phyloP scores from a whole-genome alignment of 2,329 filamentous ascomycete species.

The Colletotrichum spaethianum region DNA sequence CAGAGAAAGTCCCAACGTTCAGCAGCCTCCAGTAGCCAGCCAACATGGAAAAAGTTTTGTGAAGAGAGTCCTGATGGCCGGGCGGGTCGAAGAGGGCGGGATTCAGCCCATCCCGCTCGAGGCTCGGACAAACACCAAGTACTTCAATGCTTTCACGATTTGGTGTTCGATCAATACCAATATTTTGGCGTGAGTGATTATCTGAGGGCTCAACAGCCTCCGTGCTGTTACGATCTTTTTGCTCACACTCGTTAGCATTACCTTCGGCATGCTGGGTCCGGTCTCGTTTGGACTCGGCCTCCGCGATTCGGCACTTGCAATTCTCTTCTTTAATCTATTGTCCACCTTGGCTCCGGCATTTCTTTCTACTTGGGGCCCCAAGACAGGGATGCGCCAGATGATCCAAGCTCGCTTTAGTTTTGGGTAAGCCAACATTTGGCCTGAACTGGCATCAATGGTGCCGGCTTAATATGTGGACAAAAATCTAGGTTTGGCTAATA shows the following conservation, averaged over 20 bases:
- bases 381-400: constrained; percentile 63
- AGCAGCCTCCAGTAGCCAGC: constrained; percentile 3
- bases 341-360: constrained; percentile 56
- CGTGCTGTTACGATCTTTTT: not conserved
- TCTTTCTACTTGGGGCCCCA: constrained; percentile 58
- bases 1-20: not conserved
- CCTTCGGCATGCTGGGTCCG: constrained; percentile 61
- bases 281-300: constrained; percentile 58
- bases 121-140: constrained; percentile 49
- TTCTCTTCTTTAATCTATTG: constrained; percentile 62
- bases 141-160: constrained; percentile 50
- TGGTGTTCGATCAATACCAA: constrained; percentile 51
- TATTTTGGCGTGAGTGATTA: constrained; percentile 50
- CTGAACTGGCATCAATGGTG: not conserved
- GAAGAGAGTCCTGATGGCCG: constrained; percentile 32
- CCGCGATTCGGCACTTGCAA: constrained; percentile 58
- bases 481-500: not conserved
- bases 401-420: constrained; percentile 59
- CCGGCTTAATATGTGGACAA: constrained; percentile 43
- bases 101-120: constrained; percentile 49
- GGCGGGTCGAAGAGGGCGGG: constrained; percentile 49
- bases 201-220: no score
- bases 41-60: constrained; percentile 18
- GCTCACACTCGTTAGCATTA: constrained; percentile 48
- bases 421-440: constrained; percentile 21